phyloP scores from a whole-genome alignment of 768 basidiomycete genomes.

The Dioszegia aurantiaca region DNA sequence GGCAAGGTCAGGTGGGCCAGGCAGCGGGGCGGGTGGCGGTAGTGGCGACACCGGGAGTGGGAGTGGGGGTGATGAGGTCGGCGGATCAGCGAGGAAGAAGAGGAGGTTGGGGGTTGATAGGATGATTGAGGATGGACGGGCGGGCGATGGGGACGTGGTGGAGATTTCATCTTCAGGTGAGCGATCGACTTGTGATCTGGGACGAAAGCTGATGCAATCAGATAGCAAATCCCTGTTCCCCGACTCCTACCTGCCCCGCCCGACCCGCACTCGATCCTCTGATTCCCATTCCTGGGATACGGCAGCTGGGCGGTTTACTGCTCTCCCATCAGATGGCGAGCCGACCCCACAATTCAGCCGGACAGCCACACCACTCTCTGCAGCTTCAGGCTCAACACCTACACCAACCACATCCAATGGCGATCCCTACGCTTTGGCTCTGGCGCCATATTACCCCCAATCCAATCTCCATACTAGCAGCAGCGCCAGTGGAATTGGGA shows the following conservation, averaged over 20 bases:
- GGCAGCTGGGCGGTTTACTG: slow-evolving; percentile 35
- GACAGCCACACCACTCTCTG: neutral
- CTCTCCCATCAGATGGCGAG: slow-evolving; percentile 37
- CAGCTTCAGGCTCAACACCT: neutral
- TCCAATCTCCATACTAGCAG: too few relatives aligned
- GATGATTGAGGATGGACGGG: slow-evolving; percentile 47
- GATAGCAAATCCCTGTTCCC: slow-evolving; percentile 11
- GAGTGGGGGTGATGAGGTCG: slow-evolving; percentile 13
- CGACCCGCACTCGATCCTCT: slow-evolving; percentile 19
- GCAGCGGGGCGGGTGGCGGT: slow-evolving; percentile 19
- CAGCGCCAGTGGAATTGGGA: too few relatives aligned
- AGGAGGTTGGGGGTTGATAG: slow-evolving; percentile 43
- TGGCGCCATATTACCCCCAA: slow-evolving; percentile 6
- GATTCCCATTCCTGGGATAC: slow-evolving; percentile 2
- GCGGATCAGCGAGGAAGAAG: slow-evolving; percentile 27
- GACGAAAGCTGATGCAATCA: neutral
- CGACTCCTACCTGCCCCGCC: slow-evolving; percentile 11
- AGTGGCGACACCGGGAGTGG: slow-evolving; percentile 18
- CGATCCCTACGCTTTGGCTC: slow-evolving; percentile 1
- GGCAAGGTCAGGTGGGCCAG: slow-evolving; percentile 15
- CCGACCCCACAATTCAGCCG: slow-evolving; percentile 11
- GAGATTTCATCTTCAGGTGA: slow-evolving; percentile 37
- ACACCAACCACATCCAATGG: slow-evolving; percentile 10
- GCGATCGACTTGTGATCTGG: slow-evolving; percentile 8
- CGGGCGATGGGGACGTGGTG: slow-evolving; percentile 26